A percentile compares a stretch with the other conserved stretches of the same genome.
Evolutionary conservation across 345 rosid species (phyloP).

Genomic region (Salix purpurea): DNA sequence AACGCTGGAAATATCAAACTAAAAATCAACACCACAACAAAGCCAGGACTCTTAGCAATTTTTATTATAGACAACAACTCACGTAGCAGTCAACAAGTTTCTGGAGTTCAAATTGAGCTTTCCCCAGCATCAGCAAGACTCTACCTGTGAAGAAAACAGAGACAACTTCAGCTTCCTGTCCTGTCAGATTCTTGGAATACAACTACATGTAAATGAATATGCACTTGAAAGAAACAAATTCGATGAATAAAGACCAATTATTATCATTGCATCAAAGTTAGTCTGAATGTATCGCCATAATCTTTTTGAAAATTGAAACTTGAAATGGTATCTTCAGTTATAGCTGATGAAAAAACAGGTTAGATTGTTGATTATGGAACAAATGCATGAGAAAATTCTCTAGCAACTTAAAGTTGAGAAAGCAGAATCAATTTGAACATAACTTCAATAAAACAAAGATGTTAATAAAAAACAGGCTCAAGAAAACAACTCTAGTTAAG

Average conservation of each 20-base stretch:
- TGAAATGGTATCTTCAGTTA: neutral
- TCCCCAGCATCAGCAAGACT: constrained; percentile 70
- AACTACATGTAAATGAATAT: neutral
- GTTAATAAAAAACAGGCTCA: neutral
- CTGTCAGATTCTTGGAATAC: neutral
- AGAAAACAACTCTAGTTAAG: neutral
- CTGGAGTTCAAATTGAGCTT: constrained; percentile 83
- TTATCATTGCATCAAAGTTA: neutral
- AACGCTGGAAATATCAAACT: constrained; percentile 52
- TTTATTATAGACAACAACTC: constrained; percentile 34
- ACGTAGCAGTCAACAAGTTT: constrained; percentile 86
- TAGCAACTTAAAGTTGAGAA: neutral
- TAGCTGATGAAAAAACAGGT: neutral
- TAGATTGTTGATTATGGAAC: neutral
- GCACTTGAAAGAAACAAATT: neutral
- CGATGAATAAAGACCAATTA: neutral
- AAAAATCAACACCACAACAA: constrained; percentile 7
- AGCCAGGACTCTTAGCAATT: neutral
- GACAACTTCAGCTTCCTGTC: neutral
- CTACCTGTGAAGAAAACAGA: constrained; percentile 46
- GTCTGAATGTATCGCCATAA: neutral
- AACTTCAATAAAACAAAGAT: neutral
- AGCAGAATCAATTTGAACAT: neutral
- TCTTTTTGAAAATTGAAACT: neutral
- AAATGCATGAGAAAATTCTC: neutral